Evolutionary conservation across 2,329 filamentous ascomycete genomes (phyloP).

Genomic region (Lasiodiplodia citricola): DNA sequence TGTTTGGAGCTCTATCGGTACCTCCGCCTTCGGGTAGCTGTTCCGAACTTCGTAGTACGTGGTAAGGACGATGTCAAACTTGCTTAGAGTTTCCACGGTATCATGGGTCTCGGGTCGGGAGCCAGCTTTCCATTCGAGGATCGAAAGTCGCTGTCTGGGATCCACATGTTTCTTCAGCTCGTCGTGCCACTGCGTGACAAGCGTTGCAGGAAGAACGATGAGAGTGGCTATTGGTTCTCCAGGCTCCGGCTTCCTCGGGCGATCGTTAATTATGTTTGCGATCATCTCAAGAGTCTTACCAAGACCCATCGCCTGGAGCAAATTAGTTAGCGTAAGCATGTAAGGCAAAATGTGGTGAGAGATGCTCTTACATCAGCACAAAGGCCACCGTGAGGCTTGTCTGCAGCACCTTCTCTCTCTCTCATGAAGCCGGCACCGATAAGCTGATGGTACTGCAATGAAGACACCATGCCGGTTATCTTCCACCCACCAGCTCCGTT

Average conservation of each 20-base stretch:
- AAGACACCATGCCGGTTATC: slow-evolving; percentile 55
- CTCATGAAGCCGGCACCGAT: slow-evolving; percentile 62
- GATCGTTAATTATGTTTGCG: slow-evolving; percentile 52
- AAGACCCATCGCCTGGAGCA: slow-evolving; percentile 24
- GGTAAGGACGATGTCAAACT: slow-evolving; percentile 46
- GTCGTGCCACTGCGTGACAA: slow-evolving; percentile 48
- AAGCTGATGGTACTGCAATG: slow-evolving; percentile 58
- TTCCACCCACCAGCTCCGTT: slow-evolving; percentile 47
- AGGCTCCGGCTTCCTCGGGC: slow-evolving; percentile 24
- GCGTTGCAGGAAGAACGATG: slow-evolving; percentile 47
- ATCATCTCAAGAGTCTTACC: slow-evolving; percentile 33
- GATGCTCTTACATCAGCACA: slow-evolving; percentile 40
- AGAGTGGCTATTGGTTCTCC: slow-evolving; percentile 43
- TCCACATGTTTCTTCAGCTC: slow-evolving; percentile 42
- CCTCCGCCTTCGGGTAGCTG: slow-evolving; percentile 49
- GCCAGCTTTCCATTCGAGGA: slow-evolving; percentile 39
- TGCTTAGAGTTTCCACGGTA: slow-evolving; percentile 27
- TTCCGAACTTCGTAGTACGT: slow-evolving; percentile 50
- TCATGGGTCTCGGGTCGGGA: slow-evolving; percentile 35
- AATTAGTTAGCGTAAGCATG: not conserved
- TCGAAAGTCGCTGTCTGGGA: not conserved
- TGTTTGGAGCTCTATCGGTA: slow-evolving; percentile 44
- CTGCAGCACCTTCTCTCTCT: slow-evolving; percentile 49
- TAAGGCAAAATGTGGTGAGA: not conserved
- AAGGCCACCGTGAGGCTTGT: slow-evolving; percentile 48